Evolutionary conservation across 495 filamentous ascomycete genomes (phyloP).

Genomic region (Immersiella caudata): DNA sequence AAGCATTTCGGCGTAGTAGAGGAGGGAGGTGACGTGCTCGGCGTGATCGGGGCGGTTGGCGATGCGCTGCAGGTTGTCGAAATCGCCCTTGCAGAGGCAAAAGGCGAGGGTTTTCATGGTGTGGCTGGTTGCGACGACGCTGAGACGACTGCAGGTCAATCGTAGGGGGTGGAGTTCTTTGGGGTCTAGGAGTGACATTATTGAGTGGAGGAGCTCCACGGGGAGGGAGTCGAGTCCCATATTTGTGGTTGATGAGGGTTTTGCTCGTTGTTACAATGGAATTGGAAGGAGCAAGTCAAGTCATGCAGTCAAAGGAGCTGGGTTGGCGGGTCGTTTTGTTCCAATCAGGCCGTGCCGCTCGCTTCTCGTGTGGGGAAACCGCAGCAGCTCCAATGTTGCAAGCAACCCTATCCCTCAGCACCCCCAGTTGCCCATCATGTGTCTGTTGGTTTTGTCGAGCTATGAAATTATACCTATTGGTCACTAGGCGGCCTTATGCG

Average conservation of each 20-base stretch:
- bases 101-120: background rate
- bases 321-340: too few relatives aligned
- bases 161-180: background rate
- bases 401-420: too few relatives aligned
- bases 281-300: too few relatives aligned
- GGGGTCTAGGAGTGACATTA: background rate
- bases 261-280: too few relatives aligned
- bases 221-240: background rate
- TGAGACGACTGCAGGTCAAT: background rate
- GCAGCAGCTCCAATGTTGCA: too few relatives aligned
- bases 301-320: too few relatives aligned
- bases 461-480: too few relatives aligned
- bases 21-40: conserved; percentile 2
- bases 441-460: too few relatives aligned
- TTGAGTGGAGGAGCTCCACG: background rate
- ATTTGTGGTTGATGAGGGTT: background rate
- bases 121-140: background rate
- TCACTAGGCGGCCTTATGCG: too few relatives aligned
- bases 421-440: too few relatives aligned
- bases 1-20: background rate
- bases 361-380: too few relatives aligned
- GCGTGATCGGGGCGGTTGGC: background rate
- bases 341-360: too few relatives aligned
- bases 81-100: background rate
- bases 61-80: background rate